Conservation (phyloP, 1,284 basidiomycete genomes). For the Ceratobasidium sp. region DNA sequence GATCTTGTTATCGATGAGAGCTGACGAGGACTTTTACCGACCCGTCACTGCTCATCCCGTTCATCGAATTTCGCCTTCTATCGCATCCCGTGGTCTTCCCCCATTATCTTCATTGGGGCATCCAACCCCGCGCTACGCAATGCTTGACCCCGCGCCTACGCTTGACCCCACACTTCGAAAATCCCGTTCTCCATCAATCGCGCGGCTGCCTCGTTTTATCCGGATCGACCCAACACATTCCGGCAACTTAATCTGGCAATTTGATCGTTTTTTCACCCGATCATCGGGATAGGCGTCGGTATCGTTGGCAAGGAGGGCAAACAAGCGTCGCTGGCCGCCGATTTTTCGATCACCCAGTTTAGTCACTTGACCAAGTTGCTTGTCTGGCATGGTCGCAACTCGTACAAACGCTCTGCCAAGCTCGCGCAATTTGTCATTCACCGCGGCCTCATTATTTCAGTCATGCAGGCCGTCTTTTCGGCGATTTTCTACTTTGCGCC, state of each 20-base stretch:
- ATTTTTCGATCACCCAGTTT: conserved; percentile 98
- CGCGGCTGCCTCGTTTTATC: conserved; percentile 30
- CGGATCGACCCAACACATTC: conserved; percentile 36
- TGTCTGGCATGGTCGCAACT: conserved; percentile 97
- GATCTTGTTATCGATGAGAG: conserved; percentile 26
- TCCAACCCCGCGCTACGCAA: conserved; percentile 30
- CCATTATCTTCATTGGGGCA: conserved; percentile 1
- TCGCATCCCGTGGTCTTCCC: conserved; percentile 1
- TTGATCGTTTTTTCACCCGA: conserved; percentile 13
- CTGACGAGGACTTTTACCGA: conserved; percentile 14
- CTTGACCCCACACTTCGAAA: conserved; percentile 36
- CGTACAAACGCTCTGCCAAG: conserved; percentile 97
- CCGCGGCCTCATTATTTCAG: conserved; percentile 95
- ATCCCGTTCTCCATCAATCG: conserved; percentile 28
- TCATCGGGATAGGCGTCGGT: conserved; percentile 78
- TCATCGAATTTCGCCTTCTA: conserved; percentile 3
- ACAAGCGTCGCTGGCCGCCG: conserved; percentile 97
- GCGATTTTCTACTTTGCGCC: conserved; percentile 99
- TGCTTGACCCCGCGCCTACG: conserved; percentile 42
- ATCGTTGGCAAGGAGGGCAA: conserved; percentile 99
- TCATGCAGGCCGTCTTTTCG: conserved; percentile 98
- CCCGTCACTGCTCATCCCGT: conserved; percentile 8
- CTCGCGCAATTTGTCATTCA: conserved; percentile 99
- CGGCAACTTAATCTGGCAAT: conserved; percentile 38
- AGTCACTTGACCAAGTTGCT: conserved; percentile 94